phyloP scores from a whole-genome alignment of 2,329 filamentous ascomycete species.

The Capronia coronata region DNA sequence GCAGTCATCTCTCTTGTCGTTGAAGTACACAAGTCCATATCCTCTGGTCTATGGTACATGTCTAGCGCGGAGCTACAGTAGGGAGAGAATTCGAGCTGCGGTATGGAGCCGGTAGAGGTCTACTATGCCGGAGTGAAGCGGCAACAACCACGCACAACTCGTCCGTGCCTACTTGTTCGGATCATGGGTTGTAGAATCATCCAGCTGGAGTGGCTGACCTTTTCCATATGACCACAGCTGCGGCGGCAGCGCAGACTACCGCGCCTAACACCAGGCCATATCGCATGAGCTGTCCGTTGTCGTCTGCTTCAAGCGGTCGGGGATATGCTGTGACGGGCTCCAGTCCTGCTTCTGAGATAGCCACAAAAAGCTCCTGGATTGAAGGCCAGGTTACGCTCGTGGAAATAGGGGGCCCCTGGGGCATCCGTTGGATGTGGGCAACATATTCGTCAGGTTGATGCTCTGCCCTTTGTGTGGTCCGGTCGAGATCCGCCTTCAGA shows the following conservation, averaged over 20 bases:
- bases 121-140: no score
- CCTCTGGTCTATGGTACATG: no score
- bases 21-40: no score
- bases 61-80: no score
- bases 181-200: no score
- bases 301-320: slow-evolving; percentile 71
- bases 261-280: slow-evolving; percentile 81
- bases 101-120: no score
- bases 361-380: slow-evolving; percentile 89
- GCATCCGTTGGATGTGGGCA: slow-evolving; percentile 68
- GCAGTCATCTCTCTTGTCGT: no score
- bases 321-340: slow-evolving; percentile 85
- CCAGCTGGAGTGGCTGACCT: slow-evolving; percentile 30
- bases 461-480: slow-evolving; percentile 90
- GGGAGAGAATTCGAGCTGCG: no score
- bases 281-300: slow-evolving; percentile 61
- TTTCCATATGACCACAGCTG: slow-evolving; percentile 56
- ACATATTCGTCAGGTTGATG: slow-evolving; percentile 90
- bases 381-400: slow-evolving; percentile 92
- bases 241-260: slow-evolving; percentile 52
- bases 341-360: slow-evolving; percentile 82
- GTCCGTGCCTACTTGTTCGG: no score
- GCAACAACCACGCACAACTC: no score
- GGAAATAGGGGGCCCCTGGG: slow-evolving; percentile 68
- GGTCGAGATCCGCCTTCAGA: slow-evolving; percentile 90